Evolutionary conservation across 768 basidiomycete species (phyloP).

Genomic region (Polyporus arcularius): DNA sequence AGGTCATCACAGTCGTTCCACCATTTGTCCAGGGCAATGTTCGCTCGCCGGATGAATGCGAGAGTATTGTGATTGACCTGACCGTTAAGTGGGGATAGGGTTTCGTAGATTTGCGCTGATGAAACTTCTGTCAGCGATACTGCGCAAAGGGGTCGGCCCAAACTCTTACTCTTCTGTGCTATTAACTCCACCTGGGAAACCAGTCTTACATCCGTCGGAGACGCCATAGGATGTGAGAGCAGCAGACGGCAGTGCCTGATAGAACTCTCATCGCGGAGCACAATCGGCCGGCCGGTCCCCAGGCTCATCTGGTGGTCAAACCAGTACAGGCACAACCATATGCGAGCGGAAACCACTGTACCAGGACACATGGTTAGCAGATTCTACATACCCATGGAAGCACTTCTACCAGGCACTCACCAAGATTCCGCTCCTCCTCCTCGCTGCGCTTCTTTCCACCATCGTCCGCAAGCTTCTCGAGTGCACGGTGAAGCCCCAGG

Average conservation of each 20-base stretch:
- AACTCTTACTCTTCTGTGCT: constrained; percentile 77
- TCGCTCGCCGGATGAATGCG: constrained; percentile 85
- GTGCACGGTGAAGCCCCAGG: constrained; percentile 87
- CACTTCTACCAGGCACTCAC: constrained; percentile 2
- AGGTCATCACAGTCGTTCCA: constrained; percentile 86
- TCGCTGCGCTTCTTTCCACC: constrained; percentile 57
- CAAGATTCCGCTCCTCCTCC: constrained; percentile 75
- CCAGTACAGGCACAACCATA: constrained; percentile 95
- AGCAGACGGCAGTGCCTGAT: constrained; percentile 83
- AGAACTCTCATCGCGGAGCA: constrained; percentile 86
- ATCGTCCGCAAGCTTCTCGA: constrained; percentile 87
- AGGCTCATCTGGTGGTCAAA: constrained; percentile 97
- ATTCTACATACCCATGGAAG: background rate
- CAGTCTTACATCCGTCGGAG: constrained; percentile 86
- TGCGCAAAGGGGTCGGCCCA: background rate
- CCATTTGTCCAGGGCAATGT: constrained; percentile 87
- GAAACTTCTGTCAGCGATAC: background rate
- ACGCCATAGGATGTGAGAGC: constrained; percentile 82
- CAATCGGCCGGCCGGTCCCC: constrained; percentile 87
- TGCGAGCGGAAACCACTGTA: constrained; percentile 85
- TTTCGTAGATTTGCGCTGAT: constrained; percentile 91
- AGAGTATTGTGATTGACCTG: constrained; percentile 84
- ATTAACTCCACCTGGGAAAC: constrained; percentile 89
- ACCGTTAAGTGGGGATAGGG: constrained; percentile 81
- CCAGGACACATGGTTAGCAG: background rate